Evolutionary conservation across 2,329 filamentous ascomycete genomes (phyloP), one percentile per base, ranked within the genome.

Genomic region (Beauveria pseudobassiana): DNA sequence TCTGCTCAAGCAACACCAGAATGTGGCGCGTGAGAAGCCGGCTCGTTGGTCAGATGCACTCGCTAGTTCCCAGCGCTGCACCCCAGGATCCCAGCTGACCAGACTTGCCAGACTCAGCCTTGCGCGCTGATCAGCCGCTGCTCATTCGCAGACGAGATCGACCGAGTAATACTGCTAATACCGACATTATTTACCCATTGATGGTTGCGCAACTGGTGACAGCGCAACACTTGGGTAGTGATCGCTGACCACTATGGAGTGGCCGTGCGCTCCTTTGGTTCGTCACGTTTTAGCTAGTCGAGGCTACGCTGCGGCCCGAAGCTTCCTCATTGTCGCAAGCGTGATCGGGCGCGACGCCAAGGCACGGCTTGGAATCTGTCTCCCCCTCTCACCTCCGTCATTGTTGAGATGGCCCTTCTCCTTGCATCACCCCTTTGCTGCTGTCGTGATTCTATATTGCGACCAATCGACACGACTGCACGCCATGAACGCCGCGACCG

Each of bases 401-500:
- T 5, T 40, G 5, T 51, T 22, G 24, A 50, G 9, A 28, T 59
- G 34, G 24, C 24, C 10, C 20, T 58, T 10, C 28, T 46, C 30
- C 55, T 24, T 50, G 20, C 34, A 45, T 22, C 24, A 7, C 28
- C 56, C 24, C 46, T 43, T 22, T 20, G 10, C 40, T 18, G 10
- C 34, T 30, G n/a, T 10, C 55, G 7, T 24, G 16, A 42, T 43
- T 26, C 48, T 9, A 28, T 6, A 48, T 61, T 22, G 59, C 51
- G 50, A 54, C 43, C 28, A 46, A 46, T 22, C 26, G 18, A 38
- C 52, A 26, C 24, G 40, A 53, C 42, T 30, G 30, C 49, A 6
- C 50, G 59, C 26, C 64, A 75, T 75, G 72, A 66, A 64, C 59
- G 62, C 64, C 8, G 65, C 65, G 54, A 84, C 79, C 46, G 75